Evolutionary conservation across 2,329 filamentous ascomycete species (phyloP).

Genomic region (Claviceps sp.): DNA sequence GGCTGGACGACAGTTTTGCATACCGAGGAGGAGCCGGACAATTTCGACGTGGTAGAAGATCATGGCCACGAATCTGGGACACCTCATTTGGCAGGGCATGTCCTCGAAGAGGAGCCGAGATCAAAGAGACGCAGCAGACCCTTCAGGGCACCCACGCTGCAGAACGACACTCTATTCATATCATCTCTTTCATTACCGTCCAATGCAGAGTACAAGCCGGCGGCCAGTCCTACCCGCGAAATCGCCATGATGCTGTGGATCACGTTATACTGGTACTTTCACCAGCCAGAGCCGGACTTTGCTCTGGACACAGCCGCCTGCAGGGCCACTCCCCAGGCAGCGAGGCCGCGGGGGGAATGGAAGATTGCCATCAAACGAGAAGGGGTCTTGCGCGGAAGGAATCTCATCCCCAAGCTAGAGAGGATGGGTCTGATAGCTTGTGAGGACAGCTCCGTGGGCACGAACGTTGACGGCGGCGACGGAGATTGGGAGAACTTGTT

Average conservation of each 20-base stretch:
- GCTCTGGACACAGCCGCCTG: conserved; percentile 50
- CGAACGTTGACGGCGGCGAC: conserved; percentile 44
- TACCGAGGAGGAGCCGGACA: conserved; percentile 43
- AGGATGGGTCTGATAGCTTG: conserved; percentile 77
- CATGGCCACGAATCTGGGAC: background rate
- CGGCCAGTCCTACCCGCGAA: conserved; percentile 70
- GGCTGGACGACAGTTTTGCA: conserved; percentile 87
- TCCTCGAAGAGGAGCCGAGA: conserved; percentile 12
- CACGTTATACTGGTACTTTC: conserved; percentile 94
- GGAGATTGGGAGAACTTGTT: conserved; percentile 72
- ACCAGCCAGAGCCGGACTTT: conserved; percentile 61
- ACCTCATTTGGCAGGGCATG: background rate
- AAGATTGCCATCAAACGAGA: conserved; percentile 70
- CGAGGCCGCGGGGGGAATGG: conserved; percentile 76
- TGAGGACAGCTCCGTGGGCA: conserved; percentile 62
- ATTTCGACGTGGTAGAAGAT: conserved; percentile 3
- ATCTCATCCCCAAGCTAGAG: conserved; percentile 80
- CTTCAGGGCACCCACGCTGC: conserved; percentile 61
- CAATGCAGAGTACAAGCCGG: conserved; percentile 64
- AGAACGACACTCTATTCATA: conserved; percentile 75
- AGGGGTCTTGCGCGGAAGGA: conserved; percentile 73
- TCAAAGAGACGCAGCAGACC: conserved; percentile 12
- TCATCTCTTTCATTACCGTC: conserved; percentile 81
- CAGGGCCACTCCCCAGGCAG: conserved; percentile 50
- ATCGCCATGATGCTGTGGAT: conserved; percentile 96